phyloP scores from a whole-genome alignment of 352 stramenopile species.

The Phytophthora constricta region DNA sequence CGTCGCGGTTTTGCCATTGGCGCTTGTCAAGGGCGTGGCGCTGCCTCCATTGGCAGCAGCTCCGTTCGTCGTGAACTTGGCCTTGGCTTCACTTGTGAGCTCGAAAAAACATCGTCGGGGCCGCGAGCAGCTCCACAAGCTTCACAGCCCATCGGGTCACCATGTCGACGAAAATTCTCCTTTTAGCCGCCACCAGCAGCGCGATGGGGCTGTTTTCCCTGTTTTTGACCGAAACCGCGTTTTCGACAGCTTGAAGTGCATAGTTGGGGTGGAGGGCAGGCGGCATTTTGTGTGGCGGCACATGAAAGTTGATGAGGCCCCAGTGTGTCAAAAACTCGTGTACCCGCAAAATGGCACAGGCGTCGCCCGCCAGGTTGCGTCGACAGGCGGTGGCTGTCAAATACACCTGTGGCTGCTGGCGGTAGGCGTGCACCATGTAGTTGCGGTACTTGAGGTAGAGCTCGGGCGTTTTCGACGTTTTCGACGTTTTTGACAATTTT shows the following conservation, averaged over 20 bases:
- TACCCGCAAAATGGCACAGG: slow-evolving; percentile 83
- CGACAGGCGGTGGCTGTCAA: slow-evolving; percentile 85
- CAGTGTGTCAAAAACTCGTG: slow-evolving; percentile 89
- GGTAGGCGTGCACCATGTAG: slow-evolving; percentile 86
- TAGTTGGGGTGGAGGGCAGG: slow-evolving; percentile 67
- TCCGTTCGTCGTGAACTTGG: slow-evolving; percentile 40
- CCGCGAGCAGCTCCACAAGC: slow-evolving; percentile 50
- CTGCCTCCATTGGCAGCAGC: slow-evolving; percentile 15
- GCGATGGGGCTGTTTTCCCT: slow-evolving; percentile 30
- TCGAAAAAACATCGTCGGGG: slow-evolving; percentile 54
- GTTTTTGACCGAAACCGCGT: too few relatives aligned
- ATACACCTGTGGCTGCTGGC: slow-evolving; percentile 82
- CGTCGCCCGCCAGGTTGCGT: slow-evolving; percentile 80
- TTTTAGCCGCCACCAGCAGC: slow-evolving; percentile 44
- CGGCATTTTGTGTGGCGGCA: slow-evolving; percentile 74
- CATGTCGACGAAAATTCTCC: slow-evolving; percentile 27
- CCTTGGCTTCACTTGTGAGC: slow-evolving; percentile 66
- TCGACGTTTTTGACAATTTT: slow-evolving; percentile 23
- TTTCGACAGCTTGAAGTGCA: slow-evolving; percentile 29
- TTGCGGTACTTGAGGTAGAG: slow-evolving; percentile 90
- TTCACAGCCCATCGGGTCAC: slow-evolving; percentile 48
- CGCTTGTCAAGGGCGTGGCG: slow-evolving; percentile 4
- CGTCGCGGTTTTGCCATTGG: slow-evolving; percentile 23
- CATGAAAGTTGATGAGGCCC: slow-evolving; percentile 88
- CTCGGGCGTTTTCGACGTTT: slow-evolving; percentile 58